Evolutionary conservation across 164 flowering plant species (phyloP), one percentile per base, ranked within the genome.

Genomic region (Vitis amurensis): DNA sequence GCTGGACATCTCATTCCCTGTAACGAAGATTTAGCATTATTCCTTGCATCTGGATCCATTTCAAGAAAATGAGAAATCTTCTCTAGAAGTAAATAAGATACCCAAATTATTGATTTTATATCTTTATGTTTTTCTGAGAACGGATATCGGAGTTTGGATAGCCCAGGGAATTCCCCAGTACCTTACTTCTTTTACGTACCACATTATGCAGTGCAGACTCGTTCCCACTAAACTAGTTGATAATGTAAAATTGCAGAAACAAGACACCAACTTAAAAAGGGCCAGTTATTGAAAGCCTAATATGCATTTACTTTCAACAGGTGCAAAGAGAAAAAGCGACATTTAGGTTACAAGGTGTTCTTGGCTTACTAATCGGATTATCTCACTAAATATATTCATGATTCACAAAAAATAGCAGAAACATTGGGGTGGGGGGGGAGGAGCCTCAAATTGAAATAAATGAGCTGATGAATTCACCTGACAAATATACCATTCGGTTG

Each of bases 1-100:
- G 88, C 86, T 31, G 92, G 88, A 68, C 97, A 95, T 82, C 93
- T 88, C 99, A 95, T 95, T 61, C 97, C 99, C 99, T 95, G 87
- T 58, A 82, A 68, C 51, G 55, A 59, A 59, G 31, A 30, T 16
- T n/a, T 2, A 61, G 44, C 23, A 67, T 57, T 5, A n/a, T 19
- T 8, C 23, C 47, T 62, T 29, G 9, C 29, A 50, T 19, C 56
- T 50, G 44, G 44, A 64, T 23, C 16, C 16, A 19, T 27, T 11
- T 13, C 30, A 44, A 16, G 29, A 16, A 48, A 44, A 63, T 37
- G 12, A 63, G 16, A 16, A 17, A 44, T 13, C 59, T 44, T 48
- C 27, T 48, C 10, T 63, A 12, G 10, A 48, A 4, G 6, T n/a
- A n/a, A 63, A n/a, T 12, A n/a, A 63, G 9, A 57, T 10, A 17